phyloP scores from a whole-genome alignment of 2,329 filamentous ascomycete species.

The Zalaria obscura region DNA sequence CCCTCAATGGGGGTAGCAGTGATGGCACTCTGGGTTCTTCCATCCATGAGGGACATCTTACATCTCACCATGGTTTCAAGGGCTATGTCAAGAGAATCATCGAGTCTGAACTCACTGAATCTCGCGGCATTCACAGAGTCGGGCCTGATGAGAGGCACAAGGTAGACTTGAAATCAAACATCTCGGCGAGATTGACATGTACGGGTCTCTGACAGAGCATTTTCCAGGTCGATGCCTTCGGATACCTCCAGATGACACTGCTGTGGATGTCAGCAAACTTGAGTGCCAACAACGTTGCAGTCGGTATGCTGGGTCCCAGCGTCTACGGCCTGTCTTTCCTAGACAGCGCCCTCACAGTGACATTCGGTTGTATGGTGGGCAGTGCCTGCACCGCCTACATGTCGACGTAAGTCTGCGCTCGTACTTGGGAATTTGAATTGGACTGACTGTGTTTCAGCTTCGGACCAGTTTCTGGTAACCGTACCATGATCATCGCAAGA shows the following conservation, averaged over 20 bases:
- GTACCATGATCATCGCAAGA: slow-evolving; percentile 35
- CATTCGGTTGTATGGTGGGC: slow-evolving; percentile 31
- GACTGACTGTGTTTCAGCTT: slow-evolving; percentile 5
- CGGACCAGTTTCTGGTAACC: slow-evolving; percentile 37
- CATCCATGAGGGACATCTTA: not conserved
- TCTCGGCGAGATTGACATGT: not conserved
- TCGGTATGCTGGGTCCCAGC: slow-evolving; percentile 27
- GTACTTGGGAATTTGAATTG: no score
- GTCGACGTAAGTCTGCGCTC: slow-evolving; percentile 20
- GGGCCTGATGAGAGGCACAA: not conserved
- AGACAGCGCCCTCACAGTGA: slow-evolving; percentile 32
- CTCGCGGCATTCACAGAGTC: not conserved
- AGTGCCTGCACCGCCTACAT: slow-evolving; percentile 32
- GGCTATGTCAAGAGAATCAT: not conserved
- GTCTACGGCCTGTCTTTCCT: slow-evolving; percentile 24
- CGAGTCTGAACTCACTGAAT: not conserved
- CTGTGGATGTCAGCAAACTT: slow-evolving; percentile 9
- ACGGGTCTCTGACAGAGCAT: not conserved
- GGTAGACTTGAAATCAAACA: not conserved
- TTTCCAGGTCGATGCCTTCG: slow-evolving; percentile 1
- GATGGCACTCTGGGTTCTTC: not conserved
- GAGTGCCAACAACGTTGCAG: slow-evolving; percentile 23
- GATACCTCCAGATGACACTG: slow-evolving; percentile 8
- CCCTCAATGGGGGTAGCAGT: not conserved
- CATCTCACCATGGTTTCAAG: not conserved